Evolutionary conservation across 228 moss, liverwort and hornwort genomes (phyloP), one percentile per base, ranked within the genome.

Genomic region (Sphagnum magellanicum): DNA sequence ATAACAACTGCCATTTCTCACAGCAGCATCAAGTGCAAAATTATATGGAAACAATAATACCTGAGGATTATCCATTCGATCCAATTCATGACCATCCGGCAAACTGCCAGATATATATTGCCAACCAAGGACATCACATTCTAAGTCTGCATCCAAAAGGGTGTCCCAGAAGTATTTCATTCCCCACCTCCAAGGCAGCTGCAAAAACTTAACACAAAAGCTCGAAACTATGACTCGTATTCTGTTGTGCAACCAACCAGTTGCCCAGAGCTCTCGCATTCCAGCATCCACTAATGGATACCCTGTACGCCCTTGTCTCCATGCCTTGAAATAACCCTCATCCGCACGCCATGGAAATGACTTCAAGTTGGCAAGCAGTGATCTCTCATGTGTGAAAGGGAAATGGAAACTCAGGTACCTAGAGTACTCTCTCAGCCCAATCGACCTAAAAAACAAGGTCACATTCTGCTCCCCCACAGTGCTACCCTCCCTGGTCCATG

Each of bases 81-180:
- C 98, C 61, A 98, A 69, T 77, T 98, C 98, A 71, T 98, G 98
- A 52, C 98, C 98, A 72, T 98, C 98, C 50, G 98, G 98, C 55
- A 98, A 77, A 81, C 98, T 98, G 73, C 98, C 98, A 48, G 98
- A 98, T 55, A 98, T 98, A 55, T 98, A 98, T 73, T 98, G 98
- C 98, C 98, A 98, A 50, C 98, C 98, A 53, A 98, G 98, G 32
- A 98, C 92, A 75, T 98, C 98, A 71, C 98, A 98, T 50, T 98
- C 98, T 72, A 98, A 75, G 79, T 98, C 98, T 52, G 98, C 98
- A 74, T 98, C 98, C 52, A 98, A 79, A 51, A 98, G 87, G 50
- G 93, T 93, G 70, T 98, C 98, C 98, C 98, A 98, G 63, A 92
- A 98, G 61, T 98, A 98, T 74, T 98, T 98, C 98, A 98, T 98